A percentile compares a stretch with the other conserved stretches of the same genome.
Conservation (phyloP, 1,139 yeast species). For the Nematodospora anomalae region DNA sequence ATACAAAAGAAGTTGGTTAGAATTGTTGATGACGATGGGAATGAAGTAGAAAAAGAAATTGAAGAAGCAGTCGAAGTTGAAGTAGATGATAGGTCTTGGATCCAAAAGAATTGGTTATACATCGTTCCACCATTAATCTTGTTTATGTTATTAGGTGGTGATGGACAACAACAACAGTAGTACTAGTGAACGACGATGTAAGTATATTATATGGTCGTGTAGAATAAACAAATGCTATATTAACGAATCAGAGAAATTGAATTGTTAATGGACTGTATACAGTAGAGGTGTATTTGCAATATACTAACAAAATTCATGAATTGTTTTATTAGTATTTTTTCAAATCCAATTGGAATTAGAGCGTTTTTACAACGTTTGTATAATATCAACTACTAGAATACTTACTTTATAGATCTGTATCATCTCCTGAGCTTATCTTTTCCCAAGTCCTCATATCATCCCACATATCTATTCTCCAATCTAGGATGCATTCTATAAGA, state of each 20-base stretch:
- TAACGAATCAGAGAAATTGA: slow-evolving; percentile 15
- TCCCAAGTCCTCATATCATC: too few relatives aligned
- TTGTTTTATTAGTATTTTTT: too few relatives aligned
- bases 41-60: slow-evolving; percentile 24
- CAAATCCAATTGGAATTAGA: slow-evolving; percentile 5
- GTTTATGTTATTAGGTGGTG: slow-evolving; percentile 29
- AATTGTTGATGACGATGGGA: slow-evolving; percentile 25
- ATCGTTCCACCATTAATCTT: slow-evolving; percentile 43
- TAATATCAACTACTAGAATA: too few relatives aligned
- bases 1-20: slow-evolving; percentile 14
- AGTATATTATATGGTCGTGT: neutral
- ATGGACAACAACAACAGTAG: slow-evolving; percentile 14
- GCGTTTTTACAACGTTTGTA: neutral
- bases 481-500: slow-evolving; percentile 20
- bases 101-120: slow-evolving; percentile 58
- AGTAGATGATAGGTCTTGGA: slow-evolving; percentile 44
- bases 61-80: slow-evolving; percentile 29
- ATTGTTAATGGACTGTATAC: slow-evolving; percentile 13
- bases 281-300: neutral
- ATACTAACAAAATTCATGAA: too few relatives aligned
- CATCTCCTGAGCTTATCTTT: too few relatives aligned
- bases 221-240: neutral
- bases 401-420: neutral
- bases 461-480: too few relatives aligned
- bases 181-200: slow-evolving; percentile 3